A percentile compares a stretch with the other conserved stretches of the same genome.
phyloP scores from a whole-genome alignment of 140 eudicot genomes.

The Cichorium intybus region DNA sequence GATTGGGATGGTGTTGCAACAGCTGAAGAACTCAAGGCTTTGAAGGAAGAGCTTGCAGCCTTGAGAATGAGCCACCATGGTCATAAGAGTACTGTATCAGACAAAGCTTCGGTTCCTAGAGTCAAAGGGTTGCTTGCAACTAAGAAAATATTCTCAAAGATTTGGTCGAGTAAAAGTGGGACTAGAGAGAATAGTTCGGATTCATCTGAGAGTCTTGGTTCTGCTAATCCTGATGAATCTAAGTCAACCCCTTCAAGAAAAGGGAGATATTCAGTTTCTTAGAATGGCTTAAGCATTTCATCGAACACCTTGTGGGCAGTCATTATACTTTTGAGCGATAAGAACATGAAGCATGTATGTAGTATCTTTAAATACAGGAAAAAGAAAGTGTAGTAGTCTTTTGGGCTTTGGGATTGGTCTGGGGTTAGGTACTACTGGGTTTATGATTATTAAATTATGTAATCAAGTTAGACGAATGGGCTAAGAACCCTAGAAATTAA shows the following conservation, averaged over 20 bases:
- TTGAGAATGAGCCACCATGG: conserved; percentile 50
- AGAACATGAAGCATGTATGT: conserved; percentile 20
- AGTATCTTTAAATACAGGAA: conserved; percentile 21
- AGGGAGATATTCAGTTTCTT: conserved; percentile 79
- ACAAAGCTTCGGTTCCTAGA: conserved; percentile 58
- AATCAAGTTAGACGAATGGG: conserved; percentile 2
- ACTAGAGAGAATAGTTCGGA: conserved; percentile 80
- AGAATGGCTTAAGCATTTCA: conserved; percentile 48
- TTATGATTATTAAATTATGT: conserved; percentile 30
- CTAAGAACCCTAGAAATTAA: conserved; percentile 1
- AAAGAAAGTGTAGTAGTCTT: conserved; percentile 19
- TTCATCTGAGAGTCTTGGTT: conserved; percentile 85
- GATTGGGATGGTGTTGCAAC: conserved; percentile 95
- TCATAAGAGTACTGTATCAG: conserved; percentile 32
- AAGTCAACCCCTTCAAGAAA: conserved; percentile 67
- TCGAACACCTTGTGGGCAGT: background rate
- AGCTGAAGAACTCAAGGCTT: conserved; percentile 82
- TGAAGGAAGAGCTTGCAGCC: conserved; percentile 79
- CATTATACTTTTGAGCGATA: conserved; percentile 22
- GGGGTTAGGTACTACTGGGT: too few species aligned
- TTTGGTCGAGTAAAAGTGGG: conserved; percentile 70
- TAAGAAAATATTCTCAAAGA: conserved; percentile 66
- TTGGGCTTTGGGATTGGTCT: conserved; percentile 6
- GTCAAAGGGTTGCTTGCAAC: conserved; percentile 71
- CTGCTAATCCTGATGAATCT: conserved; percentile 64